Evolutionary conservation across 352 stramenopile species (phyloP), one percentile per base, ranked within the genome.

Genomic region (Globisporangium mamillatum): DNA sequence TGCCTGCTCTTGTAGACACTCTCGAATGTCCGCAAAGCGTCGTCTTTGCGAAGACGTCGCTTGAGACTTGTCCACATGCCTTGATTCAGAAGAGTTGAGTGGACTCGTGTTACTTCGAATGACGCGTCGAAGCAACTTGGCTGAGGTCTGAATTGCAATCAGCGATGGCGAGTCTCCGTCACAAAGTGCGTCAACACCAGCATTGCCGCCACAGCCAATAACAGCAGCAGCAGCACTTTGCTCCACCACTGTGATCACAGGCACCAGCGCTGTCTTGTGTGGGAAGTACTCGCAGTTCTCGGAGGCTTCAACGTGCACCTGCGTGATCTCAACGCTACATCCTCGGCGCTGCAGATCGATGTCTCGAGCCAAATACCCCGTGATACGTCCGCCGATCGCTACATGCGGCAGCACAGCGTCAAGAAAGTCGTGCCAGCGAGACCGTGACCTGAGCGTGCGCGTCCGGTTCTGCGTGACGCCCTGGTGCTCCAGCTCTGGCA

Each of bases 341-440:
- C 83, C 86, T 41, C 73, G 58, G 1, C 82, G 80, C 14, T 54
- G 7, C 10, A 94, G 71, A 59, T 88, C 73, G 24, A 94, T 53
- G 0, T 76, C 48, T 9, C 81, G 78, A 7, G 86, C 82, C 24
- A 94, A 64, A 63, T 94, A 94, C 2, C 86, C 84, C 1, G 81
- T 83, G 60, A 93, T 81, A 20, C 82, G 74, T 24, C 80, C 81
- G n/a, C 84, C 81, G 22, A 66, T 46, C 1, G 69, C 64, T 38
- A 80, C 76, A 55, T 90, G 84, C 25, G 77, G 74, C 14, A 94
- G 44, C 22, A 71, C 75, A 0, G 74, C 65, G 64, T 91, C 80
- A 60, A 93, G 69, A 59, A 94, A 94, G 9, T 89, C 77, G 56
- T 91, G 80, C 86, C 84, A 94, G 7, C 84, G 75, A 18, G 84